Conservation (phyloP, 306 rosid species). For the Senna siamea region DNA sequence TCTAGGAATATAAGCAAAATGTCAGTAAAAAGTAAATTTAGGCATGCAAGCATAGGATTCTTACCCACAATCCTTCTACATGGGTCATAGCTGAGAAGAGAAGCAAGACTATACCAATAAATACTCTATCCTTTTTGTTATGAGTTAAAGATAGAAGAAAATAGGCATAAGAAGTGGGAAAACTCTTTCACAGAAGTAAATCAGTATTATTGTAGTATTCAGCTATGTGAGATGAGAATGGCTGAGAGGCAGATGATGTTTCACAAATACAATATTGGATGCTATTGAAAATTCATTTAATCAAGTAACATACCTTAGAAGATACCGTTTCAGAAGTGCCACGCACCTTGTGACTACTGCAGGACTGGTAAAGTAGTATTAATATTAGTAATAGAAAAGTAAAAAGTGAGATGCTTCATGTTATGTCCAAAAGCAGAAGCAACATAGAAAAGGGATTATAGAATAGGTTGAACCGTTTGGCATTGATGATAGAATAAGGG, state of each 20-base stretch:
- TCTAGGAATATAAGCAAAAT: conserved; percentile 20
- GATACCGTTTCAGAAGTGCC: conserved; percentile 91
- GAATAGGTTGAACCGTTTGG: no score
- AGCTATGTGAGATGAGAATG: conserved; percentile 17
- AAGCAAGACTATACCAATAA: background rate
- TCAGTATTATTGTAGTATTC: conserved; percentile 3
- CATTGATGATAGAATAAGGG: background rate
- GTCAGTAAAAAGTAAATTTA: conserved; percentile 7
- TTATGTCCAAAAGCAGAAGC: conserved; percentile 35
- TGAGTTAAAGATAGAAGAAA: background rate
- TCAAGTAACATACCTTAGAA: conserved; percentile 73
- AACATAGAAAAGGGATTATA: conserved; percentile 17
- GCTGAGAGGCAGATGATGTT: conserved; percentile 17
- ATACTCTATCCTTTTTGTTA: background rate
- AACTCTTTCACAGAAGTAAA: background rate
- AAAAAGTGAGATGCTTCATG: conserved; percentile 12
- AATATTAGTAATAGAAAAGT: conserved; percentile 41
- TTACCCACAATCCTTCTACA: conserved; percentile 10
- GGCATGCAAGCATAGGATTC: conserved; percentile 13
- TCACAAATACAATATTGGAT: conserved; percentile 23
- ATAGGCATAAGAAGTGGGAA: conserved; percentile 8
- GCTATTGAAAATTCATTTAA: conserved; percentile 31
- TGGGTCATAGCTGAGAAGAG: conserved; percentile 2
- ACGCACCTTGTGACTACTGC: conserved; percentile 97
- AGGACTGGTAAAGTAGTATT: conserved; percentile 71